phyloP scores from a whole-genome alignment of 2,329 filamentous ascomycete genomes.

The Aspergillus quadricinctus region DNA sequence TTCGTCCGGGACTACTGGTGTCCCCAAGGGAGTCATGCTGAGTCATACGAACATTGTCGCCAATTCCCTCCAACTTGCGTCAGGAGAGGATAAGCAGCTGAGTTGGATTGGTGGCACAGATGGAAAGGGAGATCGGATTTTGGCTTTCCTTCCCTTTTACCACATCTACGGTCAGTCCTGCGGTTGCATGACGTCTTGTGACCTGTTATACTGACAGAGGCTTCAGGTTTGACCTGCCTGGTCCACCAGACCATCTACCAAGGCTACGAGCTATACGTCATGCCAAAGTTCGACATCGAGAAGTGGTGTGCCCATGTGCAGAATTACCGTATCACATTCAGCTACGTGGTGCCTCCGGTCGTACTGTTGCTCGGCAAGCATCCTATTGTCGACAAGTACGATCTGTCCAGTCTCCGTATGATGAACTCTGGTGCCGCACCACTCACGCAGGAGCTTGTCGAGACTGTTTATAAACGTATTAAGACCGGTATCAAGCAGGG shows the following conservation, averaged over 20 bases:
- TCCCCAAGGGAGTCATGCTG: slow-evolving; percentile 88
- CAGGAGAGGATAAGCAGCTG: slow-evolving; percentile 54
- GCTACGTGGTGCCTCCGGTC: slow-evolving; percentile 80
- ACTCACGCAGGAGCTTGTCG: slow-evolving; percentile 72
- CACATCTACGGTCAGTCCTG: slow-evolving; percentile 73
- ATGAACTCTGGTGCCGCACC: slow-evolving; percentile 86
- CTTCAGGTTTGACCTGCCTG: slow-evolving; percentile 62
- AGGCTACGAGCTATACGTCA: slow-evolving; percentile 64
- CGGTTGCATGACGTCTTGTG: not conserved
- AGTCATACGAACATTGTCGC: slow-evolving; percentile 77
- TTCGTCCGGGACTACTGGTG: slow-evolving; percentile 82
- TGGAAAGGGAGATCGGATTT: slow-evolving; percentile 64
- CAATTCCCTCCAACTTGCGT: slow-evolving; percentile 59
- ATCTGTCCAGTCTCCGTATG: slow-evolving; percentile 74
- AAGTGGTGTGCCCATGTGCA: slow-evolving; percentile 74
- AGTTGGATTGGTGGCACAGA: slow-evolving; percentile 55
- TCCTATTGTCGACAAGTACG: slow-evolving; percentile 72
- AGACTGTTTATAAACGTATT: slow-evolving; percentile 68
- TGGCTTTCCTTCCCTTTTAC: slow-evolving; percentile 84
- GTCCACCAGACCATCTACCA: slow-evolving; percentile 64
- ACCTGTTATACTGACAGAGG: not conserved
- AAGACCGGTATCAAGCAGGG: slow-evolving; percentile 83
- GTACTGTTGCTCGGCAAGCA: slow-evolving; percentile 76
- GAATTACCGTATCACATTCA: slow-evolving; percentile 68
- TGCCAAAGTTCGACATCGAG: slow-evolving; percentile 77